These are phyloP conservation scores for Beauveria medogensis DNA, from an alignment of 2,329 filamentous ascomycete species.

Conservation along the genomic window DNA sequence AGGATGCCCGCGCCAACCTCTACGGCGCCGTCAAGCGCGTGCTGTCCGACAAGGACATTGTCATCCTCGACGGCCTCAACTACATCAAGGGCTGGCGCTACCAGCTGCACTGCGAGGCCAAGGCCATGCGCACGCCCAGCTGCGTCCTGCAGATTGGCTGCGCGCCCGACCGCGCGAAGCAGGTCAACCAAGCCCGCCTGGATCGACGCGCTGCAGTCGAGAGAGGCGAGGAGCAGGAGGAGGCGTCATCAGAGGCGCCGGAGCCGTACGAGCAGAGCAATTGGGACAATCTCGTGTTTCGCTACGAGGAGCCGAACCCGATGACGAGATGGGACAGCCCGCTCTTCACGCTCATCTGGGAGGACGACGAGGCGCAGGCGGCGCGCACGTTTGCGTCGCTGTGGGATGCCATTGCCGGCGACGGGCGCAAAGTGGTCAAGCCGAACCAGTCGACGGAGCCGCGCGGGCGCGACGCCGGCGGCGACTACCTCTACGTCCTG, in stretches of 20 bases:
- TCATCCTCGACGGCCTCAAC: slow-evolving; percentile 72
- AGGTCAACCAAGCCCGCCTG: slow-evolving; percentile 54
- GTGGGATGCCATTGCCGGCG: slow-evolving; percentile 66
- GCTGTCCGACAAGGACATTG: slow-evolving; percentile 63
- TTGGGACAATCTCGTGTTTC: slow-evolving; percentile 72
- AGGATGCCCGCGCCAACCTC: slow-evolving; percentile 69
- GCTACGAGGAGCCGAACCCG: slow-evolving; percentile 79
- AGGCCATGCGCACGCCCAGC: slow-evolving; percentile 66
- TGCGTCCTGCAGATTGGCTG: slow-evolving; percentile 64
- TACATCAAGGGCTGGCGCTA: slow-evolving; percentile 90
- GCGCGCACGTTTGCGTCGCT: slow-evolving; percentile 52
- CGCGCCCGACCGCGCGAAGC: slow-evolving; percentile 40
- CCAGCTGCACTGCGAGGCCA: slow-evolving; percentile 77
- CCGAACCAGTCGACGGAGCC: slow-evolving; percentile 71
- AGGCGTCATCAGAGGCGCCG: slow-evolving; percentile 3
- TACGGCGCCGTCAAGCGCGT: slow-evolving; percentile 73
- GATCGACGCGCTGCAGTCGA: slow-evolving; percentile 19
- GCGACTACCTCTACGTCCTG: slow-evolving; percentile 72
- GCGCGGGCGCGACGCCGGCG: slow-evolving; percentile 51
- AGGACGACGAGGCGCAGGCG: slow-evolving; percentile 58
- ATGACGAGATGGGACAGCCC: slow-evolving; percentile 82
- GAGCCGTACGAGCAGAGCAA: slow-evolving; percentile 48
- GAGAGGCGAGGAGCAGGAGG: slow-evolving; percentile 16
- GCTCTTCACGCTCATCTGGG: slow-evolving; percentile 69
- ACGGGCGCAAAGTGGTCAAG: slow-evolving; percentile 53